A percentile compares a stretch with the other conserved stretches of the same genome.
Evolutionary conservation across 768 basidiomycete genomes (phyloP).

Genomic region (Termitomyces sp.): DNA sequence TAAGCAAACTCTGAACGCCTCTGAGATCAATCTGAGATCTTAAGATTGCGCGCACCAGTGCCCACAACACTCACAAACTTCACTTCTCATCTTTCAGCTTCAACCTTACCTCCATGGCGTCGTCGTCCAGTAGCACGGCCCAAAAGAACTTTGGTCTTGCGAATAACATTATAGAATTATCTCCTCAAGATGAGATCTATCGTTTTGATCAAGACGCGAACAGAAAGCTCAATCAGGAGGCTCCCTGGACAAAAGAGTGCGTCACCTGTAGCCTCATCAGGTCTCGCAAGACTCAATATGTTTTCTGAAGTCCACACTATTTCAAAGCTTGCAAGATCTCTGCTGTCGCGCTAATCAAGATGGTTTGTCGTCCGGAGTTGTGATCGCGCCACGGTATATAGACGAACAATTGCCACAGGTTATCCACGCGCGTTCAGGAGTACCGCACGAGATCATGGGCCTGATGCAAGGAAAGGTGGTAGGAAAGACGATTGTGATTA

Average conservation of each 20-base stretch:
- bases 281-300: neutral
- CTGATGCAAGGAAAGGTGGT: constrained; percentile 97
- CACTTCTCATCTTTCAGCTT: neutral
- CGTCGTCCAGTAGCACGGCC: constrained; percentile 49
- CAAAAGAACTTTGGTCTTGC: constrained; percentile 69
- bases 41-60: neutral
- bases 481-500: constrained; percentile 73
- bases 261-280: constrained; percentile 19
- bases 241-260: constrained; percentile 88
- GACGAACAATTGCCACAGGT: constrained; percentile 49
- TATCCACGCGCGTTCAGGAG: constrained; percentile 96
- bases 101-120: neutral
- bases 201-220: constrained; percentile 69
- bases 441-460: constrained; percentile 98
- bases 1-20: neutral
- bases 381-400: neutral
- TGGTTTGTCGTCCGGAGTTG: constrained; percentile 42
- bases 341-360: constrained; percentile 93
- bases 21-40: neutral
- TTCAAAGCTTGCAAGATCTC: constrained; percentile 94
- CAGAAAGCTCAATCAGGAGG: constrained; percentile 58
- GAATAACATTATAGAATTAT: constrained; percentile 68
- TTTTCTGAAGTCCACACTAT: constrained; percentile 58
- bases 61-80: constrained; percentile 5
- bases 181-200: constrained; percentile 79